A percentile compares a stretch with the other conserved stretches of the same genome.
These are phyloP conservation scores for Penicillium subrubescens DNA, from an alignment of 495 filamentous ascomycete species.

Conservation along the genomic window DNA sequence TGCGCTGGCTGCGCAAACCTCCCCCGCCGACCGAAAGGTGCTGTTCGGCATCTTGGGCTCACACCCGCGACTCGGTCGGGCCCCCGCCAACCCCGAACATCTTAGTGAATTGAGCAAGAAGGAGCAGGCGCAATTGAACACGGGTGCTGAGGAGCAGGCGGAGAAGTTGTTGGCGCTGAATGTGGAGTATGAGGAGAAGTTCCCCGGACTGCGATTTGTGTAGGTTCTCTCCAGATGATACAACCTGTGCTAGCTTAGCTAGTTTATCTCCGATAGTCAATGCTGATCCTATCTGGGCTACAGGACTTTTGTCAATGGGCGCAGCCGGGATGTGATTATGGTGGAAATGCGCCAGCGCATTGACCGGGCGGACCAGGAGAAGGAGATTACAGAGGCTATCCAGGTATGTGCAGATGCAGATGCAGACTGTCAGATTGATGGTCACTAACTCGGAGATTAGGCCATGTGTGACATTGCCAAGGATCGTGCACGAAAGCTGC, in stretches of 20 bases:
- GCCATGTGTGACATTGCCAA: conserved; percentile 75
- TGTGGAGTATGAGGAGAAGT: conserved; percentile 75
- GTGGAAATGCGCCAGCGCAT: conserved; percentile 82
- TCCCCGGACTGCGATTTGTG: conserved; percentile 87
- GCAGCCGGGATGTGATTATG: conserved; percentile 73
- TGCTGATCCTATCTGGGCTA: conserved; percentile 16
- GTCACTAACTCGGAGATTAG: conserved; percentile 34
- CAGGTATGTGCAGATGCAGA: conserved; percentile 53
- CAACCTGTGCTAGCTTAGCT: not conserved
- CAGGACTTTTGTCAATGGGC: conserved; percentile 87
- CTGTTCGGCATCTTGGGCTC: conserved; percentile 76
- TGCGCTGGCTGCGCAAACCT: conserved; percentile 50
- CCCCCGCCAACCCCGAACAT: conserved; percentile 58
- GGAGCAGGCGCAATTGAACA: conserved; percentile 78
- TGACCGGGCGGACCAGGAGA: conserved; percentile 61
- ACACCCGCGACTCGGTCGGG: conserved; percentile 83
- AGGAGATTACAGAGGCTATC: conserved; percentile 74
- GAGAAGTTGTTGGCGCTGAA: conserved; percentile 59
- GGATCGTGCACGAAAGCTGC: conserved; percentile 59
- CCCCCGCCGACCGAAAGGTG: conserved; percentile 52
- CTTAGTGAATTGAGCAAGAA: conserved; percentile 69
- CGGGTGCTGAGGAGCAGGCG: conserved; percentile 56
- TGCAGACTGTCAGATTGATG: not conserved
- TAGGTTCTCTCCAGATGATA: conserved; percentile 40
- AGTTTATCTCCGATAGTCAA: not conserved